These are phyloP conservation scores for Heliosperma pusillum DNA, from an alignment of 148 eudicot genomes.

Conservation along the genomic window DNA sequence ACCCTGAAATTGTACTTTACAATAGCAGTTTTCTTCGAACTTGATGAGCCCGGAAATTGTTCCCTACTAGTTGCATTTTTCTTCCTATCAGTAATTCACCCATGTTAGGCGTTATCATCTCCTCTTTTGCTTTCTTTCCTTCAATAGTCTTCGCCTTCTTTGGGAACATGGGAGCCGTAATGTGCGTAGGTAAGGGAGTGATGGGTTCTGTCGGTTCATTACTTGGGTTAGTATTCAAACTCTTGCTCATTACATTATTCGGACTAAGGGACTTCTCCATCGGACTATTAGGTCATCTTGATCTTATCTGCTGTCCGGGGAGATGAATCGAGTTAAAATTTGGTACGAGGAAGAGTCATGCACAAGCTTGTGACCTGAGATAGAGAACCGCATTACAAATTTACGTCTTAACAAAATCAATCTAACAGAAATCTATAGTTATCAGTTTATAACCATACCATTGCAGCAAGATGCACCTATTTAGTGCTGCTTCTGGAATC, in stretches of 20 bases:
- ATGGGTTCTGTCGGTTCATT: constrained; percentile 44
- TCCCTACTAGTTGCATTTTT: constrained; percentile 25
- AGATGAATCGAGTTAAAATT: constrained; percentile 18
- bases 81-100: constrained; percentile 17
- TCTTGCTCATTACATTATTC: constrained; percentile 30
- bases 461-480: constrained; percentile 97
- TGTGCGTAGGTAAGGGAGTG: constrained; percentile 34
- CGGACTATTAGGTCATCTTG: constrained; percentile 21
- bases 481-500: constrained; percentile 80
- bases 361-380: constrained; percentile 87
- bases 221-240: constrained; percentile 29
- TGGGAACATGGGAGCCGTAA: too few species aligned
- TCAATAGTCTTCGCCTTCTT: constrained; percentile 44
- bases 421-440: neutral
- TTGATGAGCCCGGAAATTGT: constrained; percentile 40
- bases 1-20: too few species aligned
- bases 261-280: constrained; percentile 16
- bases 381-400: neutral
- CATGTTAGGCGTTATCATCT: constrained; percentile 29
- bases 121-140: constrained; percentile 31
- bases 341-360: constrained; percentile 19
- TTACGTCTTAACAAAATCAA: neutral
- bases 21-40: too few species aligned
- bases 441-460: constrained; percentile 53
- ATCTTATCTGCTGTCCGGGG: constrained; percentile 20